Percentiles rank a stretch among this genome's conserved stretches.
phyloP scores from a whole-genome alignment of 352 stramenopile genomes.

The Phytopythium cucurbitacearum region DNA sequence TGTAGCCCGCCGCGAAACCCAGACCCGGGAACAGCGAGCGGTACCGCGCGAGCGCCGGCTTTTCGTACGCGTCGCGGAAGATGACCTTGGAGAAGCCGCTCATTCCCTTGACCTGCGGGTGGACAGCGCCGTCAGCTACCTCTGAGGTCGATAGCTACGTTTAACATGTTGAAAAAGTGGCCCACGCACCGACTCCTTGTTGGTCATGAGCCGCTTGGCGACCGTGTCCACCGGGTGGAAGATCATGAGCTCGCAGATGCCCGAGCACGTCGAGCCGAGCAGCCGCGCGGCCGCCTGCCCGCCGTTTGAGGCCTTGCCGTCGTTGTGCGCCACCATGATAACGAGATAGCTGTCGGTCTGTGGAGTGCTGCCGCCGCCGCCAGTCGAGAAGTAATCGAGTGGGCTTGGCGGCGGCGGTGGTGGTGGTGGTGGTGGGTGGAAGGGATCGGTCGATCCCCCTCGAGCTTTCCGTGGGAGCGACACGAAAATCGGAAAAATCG shows the following conservation, averaged over 20 bases:
- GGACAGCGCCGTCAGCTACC: not conserved
- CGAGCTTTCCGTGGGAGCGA: not conserved
- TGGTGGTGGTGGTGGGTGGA: constrained; percentile 1
- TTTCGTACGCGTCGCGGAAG: constrained; percentile 85
- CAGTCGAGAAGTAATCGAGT: constrained; percentile 3
- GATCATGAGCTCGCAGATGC: constrained; percentile 92
- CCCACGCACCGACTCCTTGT: constrained; percentile 54
- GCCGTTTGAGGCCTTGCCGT: constrained; percentile 35
- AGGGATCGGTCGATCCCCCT: not conserved
- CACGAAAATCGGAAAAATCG: constrained; percentile 3
- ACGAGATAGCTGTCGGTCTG: not conserved
- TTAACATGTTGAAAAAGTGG: not conserved
- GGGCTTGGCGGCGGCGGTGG: not conserved
- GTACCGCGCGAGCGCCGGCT: constrained; percentile 76
- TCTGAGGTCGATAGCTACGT: constrained; percentile 11
- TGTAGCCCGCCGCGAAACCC: constrained; percentile 94
- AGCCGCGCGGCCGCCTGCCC: constrained; percentile 74
- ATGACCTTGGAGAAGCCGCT: constrained; percentile 75
- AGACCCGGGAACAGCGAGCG: constrained; percentile 89
- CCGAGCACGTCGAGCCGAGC: constrained; percentile 88
- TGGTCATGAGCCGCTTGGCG: constrained; percentile 94
- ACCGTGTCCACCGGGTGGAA: constrained; percentile 96
- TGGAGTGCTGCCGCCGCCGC: not conserved
- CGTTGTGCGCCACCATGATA: constrained; percentile 42
- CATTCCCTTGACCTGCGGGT: constrained; percentile 29